A percentile compares a stretch with the other conserved stretches of the same genome.
Evolutionary conservation across 352 stramenopile genomes (phyloP).

Genomic region (Globisporangium emineosum): DNA sequence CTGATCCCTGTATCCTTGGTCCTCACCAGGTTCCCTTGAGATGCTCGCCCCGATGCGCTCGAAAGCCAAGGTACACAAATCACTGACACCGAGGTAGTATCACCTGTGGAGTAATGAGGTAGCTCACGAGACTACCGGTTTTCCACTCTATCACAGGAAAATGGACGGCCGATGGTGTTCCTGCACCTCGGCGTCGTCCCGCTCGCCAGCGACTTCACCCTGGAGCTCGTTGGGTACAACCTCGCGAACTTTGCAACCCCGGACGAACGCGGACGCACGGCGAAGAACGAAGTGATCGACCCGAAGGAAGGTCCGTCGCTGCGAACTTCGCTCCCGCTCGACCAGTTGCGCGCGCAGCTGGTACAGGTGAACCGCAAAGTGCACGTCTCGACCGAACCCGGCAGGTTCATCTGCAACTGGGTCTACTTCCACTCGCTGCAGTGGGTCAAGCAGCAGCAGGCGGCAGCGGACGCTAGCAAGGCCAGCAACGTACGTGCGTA

Average conservation of each 20-base stretch:
- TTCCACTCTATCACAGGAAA: background rate
- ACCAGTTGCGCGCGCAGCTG: background rate
- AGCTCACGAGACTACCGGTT: background rate
- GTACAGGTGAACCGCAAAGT: background rate
- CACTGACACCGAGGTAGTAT: background rate
- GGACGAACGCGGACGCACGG: background rate
- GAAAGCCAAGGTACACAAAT: background rate
- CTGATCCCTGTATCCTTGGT: no score
- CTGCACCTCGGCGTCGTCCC: background rate
- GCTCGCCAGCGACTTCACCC: background rate
- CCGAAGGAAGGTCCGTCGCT: background rate
- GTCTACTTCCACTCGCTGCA: slow-evolving; percentile 4
- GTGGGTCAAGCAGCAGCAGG: slow-evolving; percentile 4
- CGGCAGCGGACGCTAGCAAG: background rate
- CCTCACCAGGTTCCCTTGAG: background rate
- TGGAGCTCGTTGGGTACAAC: slow-evolving; percentile 5
- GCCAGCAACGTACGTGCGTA: background rate
- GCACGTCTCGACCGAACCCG: background rate
- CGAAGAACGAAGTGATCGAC: slow-evolving; percentile 7
- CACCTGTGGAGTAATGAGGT: background rate
- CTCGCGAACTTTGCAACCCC: background rate
- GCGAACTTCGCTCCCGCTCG: background rate
- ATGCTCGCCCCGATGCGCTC: background rate
- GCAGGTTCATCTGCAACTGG: slow-evolving; percentile 7
- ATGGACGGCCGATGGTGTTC: background rate